Percentiles rank a stretch among this genome's conserved stretches.
phyloP scores from a whole-genome alignment of 345 rosid species.

The Eucalyptus curtisii region DNA sequence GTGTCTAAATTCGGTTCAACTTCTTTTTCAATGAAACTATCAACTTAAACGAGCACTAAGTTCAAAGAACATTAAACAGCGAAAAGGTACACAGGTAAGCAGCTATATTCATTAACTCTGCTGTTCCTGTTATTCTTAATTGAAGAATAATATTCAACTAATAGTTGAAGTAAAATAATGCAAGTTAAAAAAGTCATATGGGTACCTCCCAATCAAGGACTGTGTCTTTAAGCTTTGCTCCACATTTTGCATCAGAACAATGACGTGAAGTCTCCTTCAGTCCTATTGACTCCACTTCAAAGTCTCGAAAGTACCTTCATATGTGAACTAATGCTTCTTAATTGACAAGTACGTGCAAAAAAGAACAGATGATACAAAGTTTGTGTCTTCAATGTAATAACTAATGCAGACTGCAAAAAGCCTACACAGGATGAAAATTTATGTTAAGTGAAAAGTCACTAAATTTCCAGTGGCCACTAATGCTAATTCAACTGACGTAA shows the following conservation, averaged over 20 bases:
- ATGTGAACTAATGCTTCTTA: background rate
- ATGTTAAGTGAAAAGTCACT: background rate
- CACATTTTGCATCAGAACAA: constrained; percentile 59
- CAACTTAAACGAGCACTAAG: background rate
- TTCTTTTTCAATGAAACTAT: background rate
- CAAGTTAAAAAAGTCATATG: background rate
- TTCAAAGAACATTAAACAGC: background rate
- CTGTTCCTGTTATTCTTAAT: background rate
- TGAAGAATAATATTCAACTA: background rate
- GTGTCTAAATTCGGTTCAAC: background rate
- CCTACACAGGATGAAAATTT: background rate
- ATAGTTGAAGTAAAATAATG: background rate
- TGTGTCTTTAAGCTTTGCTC: constrained; percentile 80
- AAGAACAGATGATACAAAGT: background rate
- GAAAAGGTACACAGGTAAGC: background rate
- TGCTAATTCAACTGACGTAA: background rate
- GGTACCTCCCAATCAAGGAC: constrained; percentile 99
- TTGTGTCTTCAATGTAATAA: background rate
- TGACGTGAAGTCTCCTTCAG: constrained; percentile 83
- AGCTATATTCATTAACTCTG: background rate
- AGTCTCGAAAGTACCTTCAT: constrained; percentile 82
- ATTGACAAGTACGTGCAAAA: background rate
- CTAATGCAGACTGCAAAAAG: background rate
- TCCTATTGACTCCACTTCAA: constrained; percentile 94
- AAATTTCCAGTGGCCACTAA: background rate